These are phyloP conservation scores for Musa beccarii DNA, from an alignment of 176 grass and related monocot species.

Conservation along the genomic window DNA sequence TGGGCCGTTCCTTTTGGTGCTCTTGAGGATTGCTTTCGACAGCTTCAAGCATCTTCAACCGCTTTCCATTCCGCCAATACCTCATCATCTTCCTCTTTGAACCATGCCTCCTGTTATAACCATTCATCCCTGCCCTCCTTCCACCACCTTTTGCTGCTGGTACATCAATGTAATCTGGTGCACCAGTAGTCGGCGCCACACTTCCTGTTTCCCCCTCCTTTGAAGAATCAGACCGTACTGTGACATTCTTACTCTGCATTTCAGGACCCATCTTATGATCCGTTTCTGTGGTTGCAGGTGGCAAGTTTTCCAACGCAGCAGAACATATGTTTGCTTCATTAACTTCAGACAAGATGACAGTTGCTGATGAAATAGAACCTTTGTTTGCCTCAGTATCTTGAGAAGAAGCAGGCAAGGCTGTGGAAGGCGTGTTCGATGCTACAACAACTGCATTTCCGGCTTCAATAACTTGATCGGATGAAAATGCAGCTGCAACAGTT, in stretches of 20 bases:
- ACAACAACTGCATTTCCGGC: neutral
- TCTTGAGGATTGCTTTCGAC: slow-evolving; percentile 3
- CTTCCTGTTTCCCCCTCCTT: slow-evolving; percentile 13
- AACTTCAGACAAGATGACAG: neutral
- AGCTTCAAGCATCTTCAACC: slow-evolving; percentile 21
- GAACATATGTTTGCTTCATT: slow-evolving; percentile 3
- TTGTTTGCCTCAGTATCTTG: slow-evolving; percentile 15
- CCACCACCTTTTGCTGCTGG: too few relatives aligned
- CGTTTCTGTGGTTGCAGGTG: neutral
- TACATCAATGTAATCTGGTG: neutral
- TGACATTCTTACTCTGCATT: slow-evolving; percentile 13
- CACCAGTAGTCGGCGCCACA: neutral
- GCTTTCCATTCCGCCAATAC: slow-evolving; percentile 21
- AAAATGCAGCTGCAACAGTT: neutral
- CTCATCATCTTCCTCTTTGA: slow-evolving; percentile 21
- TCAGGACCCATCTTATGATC: slow-evolving; percentile 12
- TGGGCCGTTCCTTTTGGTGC: slow-evolving; percentile 27
- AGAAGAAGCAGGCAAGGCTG: neutral
- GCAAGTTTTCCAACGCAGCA: slow-evolving; percentile 1
- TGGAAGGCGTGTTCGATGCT: neutral
- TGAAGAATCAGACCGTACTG: slow-evolving; percentile 21
- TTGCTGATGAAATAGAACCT: neutral
- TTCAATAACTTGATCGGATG: slow-evolving; percentile 16
- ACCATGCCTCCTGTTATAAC: slow-evolving; percentile 19
- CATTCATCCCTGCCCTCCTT: slow-evolving; percentile 22